These are phyloP conservation scores for Vitis labrusca DNA, from an alignment of 164 flowering plant species.

Conservation along the genomic window DNA sequence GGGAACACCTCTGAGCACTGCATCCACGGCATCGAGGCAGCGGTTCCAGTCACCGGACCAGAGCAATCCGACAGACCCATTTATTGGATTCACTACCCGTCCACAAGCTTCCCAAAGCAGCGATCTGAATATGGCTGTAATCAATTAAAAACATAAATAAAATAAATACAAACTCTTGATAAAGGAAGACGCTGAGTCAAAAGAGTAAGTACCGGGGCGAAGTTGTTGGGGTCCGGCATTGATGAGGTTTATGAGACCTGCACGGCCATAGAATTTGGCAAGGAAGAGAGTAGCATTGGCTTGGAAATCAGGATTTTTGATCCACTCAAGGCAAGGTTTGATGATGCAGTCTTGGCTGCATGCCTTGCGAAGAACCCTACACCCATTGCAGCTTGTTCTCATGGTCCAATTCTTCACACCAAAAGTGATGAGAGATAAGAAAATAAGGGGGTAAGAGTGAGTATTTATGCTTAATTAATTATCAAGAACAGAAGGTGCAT, in stretches of 20 bases:
- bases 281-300: slow-evolving; percentile 64
- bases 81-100: slow-evolving; percentile 67
- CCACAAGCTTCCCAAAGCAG: slow-evolving; percentile 88
- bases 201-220: slow-evolving; percentile 42
- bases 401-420: background rate
- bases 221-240: slow-evolving; percentile 44
- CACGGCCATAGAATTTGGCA: slow-evolving; percentile 69
- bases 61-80: slow-evolving; percentile 73
- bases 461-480: background rate
- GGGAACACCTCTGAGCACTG: slow-evolving; percentile 58
- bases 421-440: background rate
- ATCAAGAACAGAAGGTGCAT: no score
- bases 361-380: slow-evolving; percentile 37
- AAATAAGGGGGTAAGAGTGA: background rate
- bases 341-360: slow-evolving; percentile 39
- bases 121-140: slow-evolving; percentile 70
- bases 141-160: background rate
- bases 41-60: slow-evolving; percentile 76
- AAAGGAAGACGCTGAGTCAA: background rate
- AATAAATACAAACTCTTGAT: background rate
- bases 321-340: slow-evolving; percentile 52
- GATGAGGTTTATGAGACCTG: slow-evolving; percentile 62
- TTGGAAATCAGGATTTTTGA: slow-evolving; percentile 43
- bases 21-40: slow-evolving; percentile 77
- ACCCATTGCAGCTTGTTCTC: slow-evolving; percentile 43